phyloP scores from a whole-genome alignment of 2,329 filamentous ascomycete genomes.

The Nothopassalora personata region DNA sequence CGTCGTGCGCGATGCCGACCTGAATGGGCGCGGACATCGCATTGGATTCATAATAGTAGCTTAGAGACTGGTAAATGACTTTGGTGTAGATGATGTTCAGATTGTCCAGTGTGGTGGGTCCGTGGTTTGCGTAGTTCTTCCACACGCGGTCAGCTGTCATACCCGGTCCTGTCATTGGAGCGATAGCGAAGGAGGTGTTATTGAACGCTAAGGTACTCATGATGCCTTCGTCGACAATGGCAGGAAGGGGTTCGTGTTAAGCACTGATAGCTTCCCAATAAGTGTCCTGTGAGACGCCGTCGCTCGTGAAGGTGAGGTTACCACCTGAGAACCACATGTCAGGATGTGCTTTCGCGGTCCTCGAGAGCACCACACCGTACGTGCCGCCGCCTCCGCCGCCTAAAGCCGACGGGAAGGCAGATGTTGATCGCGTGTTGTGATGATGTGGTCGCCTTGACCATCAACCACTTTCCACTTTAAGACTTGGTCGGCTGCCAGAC shows the following conservation, averaged over 20 bases:
- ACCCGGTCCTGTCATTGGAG: constrained; percentile 45
- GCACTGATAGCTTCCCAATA: constrained; percentile 41
- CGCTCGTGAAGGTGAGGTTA: constrained; percentile 39
- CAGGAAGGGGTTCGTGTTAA: constrained; percentile 45
- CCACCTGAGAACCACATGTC: constrained; percentile 42
- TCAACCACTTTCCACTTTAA: constrained; percentile 48
- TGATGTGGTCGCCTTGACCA: constrained; percentile 45
- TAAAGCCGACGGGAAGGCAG: constrained; percentile 60
- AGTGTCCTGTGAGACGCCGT: constrained; percentile 14
- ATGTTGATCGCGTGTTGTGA: constrained; percentile 45
- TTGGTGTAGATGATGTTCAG: constrained; percentile 33
- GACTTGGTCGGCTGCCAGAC: constrained; percentile 56
- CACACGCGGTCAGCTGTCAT: constrained; percentile 44
- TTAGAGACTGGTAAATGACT: constrained; percentile 2
- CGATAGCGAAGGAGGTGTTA: constrained; percentile 46
- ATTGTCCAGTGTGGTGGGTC: constrained; percentile 34
- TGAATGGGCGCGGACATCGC: constrained; percentile 8
- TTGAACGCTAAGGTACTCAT: constrained; percentile 49
- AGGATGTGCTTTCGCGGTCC: constrained; percentile 50
- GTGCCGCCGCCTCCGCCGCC: constrained; percentile 56
- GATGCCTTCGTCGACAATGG: constrained; percentile 47
- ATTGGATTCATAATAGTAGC: constrained; percentile 5
- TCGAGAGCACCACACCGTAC: constrained; percentile 50
- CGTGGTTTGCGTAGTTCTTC: constrained; percentile 45
- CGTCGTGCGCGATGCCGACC: constrained; percentile 7